Conservation (phyloP, 2,329 filamentous ascomycete species). For the Didymellaceae sp. region DNA sequence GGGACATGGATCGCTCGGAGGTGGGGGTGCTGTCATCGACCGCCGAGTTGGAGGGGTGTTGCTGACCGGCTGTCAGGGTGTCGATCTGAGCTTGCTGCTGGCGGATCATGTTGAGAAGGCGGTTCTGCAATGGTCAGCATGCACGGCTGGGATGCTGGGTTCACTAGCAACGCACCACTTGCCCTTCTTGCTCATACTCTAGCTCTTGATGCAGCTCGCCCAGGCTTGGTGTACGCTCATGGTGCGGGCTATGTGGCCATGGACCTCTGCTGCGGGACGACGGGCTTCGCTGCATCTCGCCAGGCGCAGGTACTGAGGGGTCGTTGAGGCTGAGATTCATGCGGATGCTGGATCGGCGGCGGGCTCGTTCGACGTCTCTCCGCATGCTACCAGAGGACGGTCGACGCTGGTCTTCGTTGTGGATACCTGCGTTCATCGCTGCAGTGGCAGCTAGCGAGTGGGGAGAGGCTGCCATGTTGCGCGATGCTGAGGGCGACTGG, state of each 20-base stretch:
- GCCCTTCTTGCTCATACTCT: conserved; percentile 79
- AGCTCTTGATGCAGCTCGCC: conserved; percentile 81
- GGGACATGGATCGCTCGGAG: conserved; percentile 55
- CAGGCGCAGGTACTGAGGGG: conserved; percentile 69
- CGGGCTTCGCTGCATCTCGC: conserved; percentile 67
- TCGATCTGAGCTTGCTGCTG: conserved; percentile 75
- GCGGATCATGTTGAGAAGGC: conserved; percentile 77
- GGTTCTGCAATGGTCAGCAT: conserved; percentile 60
- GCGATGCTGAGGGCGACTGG: conserved; percentile 48
- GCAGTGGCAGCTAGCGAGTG: conserved; percentile 77
- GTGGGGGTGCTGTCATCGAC: conserved; percentile 61
- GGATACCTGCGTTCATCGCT: conserved; percentile 77
- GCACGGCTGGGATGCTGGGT: background rate
- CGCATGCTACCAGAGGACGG: conserved; percentile 59
- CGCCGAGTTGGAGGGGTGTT: conserved; percentile 51
- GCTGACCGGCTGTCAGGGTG: conserved; percentile 57
- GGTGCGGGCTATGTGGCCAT: conserved; percentile 51
- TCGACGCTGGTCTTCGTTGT: conserved; percentile 60
- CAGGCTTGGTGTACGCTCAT: conserved; percentile 72
- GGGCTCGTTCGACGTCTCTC: conserved; percentile 52
- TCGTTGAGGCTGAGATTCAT: conserved; percentile 79
- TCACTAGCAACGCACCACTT: conserved; percentile 63
- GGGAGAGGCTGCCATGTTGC: conserved; percentile 64
- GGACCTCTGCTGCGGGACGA: conserved; percentile 28
- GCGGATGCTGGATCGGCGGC: conserved; percentile 71